A percentile compares a stretch with the other conserved stretches of the same genome.
These are phyloP conservation scores for Scopulariopsis brevicaulis DNA, from an alignment of 2,329 filamentous ascomycete species.

Conservation along the genomic window DNA sequence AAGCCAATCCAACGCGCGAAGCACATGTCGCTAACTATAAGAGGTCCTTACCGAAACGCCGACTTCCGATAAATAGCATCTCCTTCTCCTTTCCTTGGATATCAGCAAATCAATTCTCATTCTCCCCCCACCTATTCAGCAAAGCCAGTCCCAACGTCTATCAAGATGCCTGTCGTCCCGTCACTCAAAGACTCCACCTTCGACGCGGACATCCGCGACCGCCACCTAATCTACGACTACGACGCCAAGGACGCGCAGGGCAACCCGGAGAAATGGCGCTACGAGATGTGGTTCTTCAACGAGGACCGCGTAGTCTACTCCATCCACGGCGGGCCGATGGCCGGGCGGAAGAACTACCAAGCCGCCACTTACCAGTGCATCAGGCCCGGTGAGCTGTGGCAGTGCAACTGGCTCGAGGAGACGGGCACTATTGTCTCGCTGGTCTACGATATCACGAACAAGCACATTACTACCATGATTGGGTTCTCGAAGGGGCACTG, in stretches of 20 bases:
- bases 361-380: constrained; percentile 45
- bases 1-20: too few species aligned
- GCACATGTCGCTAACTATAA: too few species aligned
- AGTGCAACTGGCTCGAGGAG: constrained; percentile 50
- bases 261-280: constrained; percentile 46
- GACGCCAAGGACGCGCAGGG: constrained; percentile 32
- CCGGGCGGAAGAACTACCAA: constrained; percentile 40
- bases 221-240: constrained; percentile 47
- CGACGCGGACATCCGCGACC: constrained; percentile 37
- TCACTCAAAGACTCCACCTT: constrained; percentile 19
- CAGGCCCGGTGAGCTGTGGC: constrained; percentile 44
- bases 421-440: constrained; percentile 44
- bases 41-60: too few species aligned
- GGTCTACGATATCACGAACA: constrained; percentile 39
- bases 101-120: background rate
- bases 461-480: constrained; percentile 38
- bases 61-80: too few species aligned
- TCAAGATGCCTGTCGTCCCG: background rate
- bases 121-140: background rate
- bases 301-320: constrained; percentile 41
- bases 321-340: constrained; percentile 50
- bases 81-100: too few species aligned
- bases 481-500: constrained; percentile 45
- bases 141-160: background rate
- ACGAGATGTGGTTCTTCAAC: constrained; percentile 52